Percentiles rank a stretch among this genome's conserved stretches.
These are phyloP conservation scores for Globisporangium parvum DNA, from an alignment of 352 stramenopile species.

Conservation along the genomic window DNA sequence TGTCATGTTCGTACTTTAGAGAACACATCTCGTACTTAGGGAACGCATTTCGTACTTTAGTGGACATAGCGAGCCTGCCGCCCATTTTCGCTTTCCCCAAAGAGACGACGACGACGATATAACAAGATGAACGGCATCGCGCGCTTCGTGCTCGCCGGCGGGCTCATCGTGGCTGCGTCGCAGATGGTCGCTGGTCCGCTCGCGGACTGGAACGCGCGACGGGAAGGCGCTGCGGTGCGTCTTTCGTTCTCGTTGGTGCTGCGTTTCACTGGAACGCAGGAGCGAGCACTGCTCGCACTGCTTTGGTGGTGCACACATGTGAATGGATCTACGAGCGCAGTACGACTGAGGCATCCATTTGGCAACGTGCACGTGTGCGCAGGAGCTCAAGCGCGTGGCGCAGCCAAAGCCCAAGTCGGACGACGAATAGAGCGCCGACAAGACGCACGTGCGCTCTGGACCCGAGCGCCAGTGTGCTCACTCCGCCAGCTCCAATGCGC, in stretches of 20 bases:
- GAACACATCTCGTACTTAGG: too few species aligned
- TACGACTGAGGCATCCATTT: too few species aligned
- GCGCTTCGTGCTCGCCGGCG: conserved; percentile 66
- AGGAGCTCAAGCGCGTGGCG: conserved; percentile 62
- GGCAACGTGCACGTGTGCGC: background rate
- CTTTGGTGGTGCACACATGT: background rate
- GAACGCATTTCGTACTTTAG: too few species aligned
- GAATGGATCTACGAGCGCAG: too few species aligned
- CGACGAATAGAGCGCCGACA: conserved; percentile 34
- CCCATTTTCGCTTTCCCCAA: too few species aligned
- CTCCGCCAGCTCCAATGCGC: too few species aligned
- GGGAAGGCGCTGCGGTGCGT: conserved; percentile 54
- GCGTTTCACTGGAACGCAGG: too few species aligned
- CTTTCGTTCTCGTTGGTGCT: background rate
- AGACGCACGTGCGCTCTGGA: background rate
- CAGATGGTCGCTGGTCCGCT: conserved; percentile 60
- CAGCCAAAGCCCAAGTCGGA: conserved; percentile 41
- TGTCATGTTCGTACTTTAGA: too few species aligned
- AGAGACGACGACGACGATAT: background rate
- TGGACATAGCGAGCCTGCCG: too few species aligned
- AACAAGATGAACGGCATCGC: conserved; percentile 62
- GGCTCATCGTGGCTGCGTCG: conserved; percentile 59
- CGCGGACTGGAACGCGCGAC: conserved; percentile 73
- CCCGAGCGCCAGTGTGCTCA: too few species aligned
- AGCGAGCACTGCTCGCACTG: background rate